A percentile compares a stretch with the other conserved stretches of the same genome.
Conservation (phyloP, 148 eudicot genomes). For the Chenopodium formosanum region DNA sequence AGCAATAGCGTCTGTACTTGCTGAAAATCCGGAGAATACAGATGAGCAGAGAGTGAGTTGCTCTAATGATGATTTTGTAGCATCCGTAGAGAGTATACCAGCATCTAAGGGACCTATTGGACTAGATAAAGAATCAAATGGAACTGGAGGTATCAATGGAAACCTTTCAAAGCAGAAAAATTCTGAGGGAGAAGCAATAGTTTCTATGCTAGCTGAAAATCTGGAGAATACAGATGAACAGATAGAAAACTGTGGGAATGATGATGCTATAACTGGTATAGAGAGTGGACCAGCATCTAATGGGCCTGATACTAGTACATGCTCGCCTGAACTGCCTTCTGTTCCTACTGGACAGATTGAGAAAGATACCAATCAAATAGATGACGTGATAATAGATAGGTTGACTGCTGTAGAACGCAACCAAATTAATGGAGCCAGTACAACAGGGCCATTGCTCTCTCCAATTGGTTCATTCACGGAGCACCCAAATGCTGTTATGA, state of each 20-base stretch:
- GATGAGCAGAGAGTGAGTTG: constrained; percentile 8
- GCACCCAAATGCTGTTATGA: constrained; percentile 14
- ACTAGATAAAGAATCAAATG: constrained; percentile 20
- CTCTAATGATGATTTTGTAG: constrained; percentile 1
- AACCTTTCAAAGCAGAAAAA: constrained; percentile 10
- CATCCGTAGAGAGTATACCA: not conserved
- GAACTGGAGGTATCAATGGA: constrained; percentile 7
- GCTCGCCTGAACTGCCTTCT: not conserved
- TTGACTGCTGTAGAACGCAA: constrained; percentile 8
- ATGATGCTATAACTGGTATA: not conserved
- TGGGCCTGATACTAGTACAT: constrained; percentile 14
- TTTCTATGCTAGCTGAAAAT: not conserved
- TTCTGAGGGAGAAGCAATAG: constrained; percentile 13
- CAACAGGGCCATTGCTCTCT: constrained; percentile 10
- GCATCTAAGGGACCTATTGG: constrained; percentile 1
- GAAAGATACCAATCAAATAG: constrained; percentile 1
- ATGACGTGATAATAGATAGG: constrained; percentile 4
- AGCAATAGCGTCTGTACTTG: not conserved
- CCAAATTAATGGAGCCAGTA: constrained; percentile 3
- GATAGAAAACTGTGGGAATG: constrained; percentile 5
- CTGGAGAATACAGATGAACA: constrained; percentile 7
- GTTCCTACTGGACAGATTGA: constrained; percentile 2
- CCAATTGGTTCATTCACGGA: not conserved
- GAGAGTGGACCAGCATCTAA: not conserved
- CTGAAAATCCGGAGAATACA: constrained; percentile 7